Evolutionary conservation across 2,329 filamentous ascomycete genomes (phyloP), one percentile per base, ranked within the genome.

Genomic region (Helotiales sp.): DNA sequence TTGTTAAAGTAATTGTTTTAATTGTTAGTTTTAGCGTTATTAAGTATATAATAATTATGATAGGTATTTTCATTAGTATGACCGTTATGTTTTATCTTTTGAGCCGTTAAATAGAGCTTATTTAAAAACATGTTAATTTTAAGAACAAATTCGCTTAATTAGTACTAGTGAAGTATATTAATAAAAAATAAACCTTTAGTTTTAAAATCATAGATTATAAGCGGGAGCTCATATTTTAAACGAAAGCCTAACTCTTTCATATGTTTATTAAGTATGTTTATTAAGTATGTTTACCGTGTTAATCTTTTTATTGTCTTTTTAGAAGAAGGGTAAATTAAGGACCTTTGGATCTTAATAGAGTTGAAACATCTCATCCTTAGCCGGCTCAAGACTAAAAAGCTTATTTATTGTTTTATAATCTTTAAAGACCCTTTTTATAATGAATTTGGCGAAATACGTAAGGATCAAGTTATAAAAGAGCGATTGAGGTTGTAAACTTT

Each of bases 391-490:
- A 60, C 34, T 43, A n/a, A n/a, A n/a, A n/a, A n/a, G n/a, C n/a
- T n/a, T n/a, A n/a, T n/a, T n/a, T n/a, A n/a, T n/a, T n/a, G 52
- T 60, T 34, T 64, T 63, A 20, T 67, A 67, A 43, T 52, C 34
- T 49, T 54, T 63, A n/a, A 67, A 67, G 34, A 40, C 54, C 43
- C 43, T 47, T 47, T 47, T 65, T 52, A 28, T 26, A 20, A 65
- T 61, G 24, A 60, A 65, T 43, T 52, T 65, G 34, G 55, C 43
- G 32, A 67, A 54, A 32, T 60, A 64, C 50, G 34, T 63, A 57
- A 67, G 55, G 26, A 67, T 61, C 26, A 37, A 47, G 50, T 67
- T 64, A 37, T 24, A 67, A 58, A 64, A 64, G n/a, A 67, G 61
- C 54, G 65, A 60, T 57, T 20, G 49, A 61, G 61, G 65, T 55